These are phyloP conservation scores for Coelastrella sp. DNA, from an alignment of 139 green algal species.

Conservation along the genomic window DNA sequence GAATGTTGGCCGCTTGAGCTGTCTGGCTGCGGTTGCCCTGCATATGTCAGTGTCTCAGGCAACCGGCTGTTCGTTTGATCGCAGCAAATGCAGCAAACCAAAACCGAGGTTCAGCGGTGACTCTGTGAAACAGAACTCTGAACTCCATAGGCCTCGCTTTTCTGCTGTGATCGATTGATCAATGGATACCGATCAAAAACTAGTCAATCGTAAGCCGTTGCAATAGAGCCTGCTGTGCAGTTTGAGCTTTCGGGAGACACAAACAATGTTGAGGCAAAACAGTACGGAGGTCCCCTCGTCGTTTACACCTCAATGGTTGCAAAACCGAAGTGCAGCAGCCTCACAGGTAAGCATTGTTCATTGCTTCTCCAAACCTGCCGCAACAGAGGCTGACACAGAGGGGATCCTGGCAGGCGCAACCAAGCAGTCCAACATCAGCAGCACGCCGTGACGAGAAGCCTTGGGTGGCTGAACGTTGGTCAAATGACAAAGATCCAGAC, in stretches of 20 bases:
- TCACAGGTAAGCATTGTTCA: not conserved
- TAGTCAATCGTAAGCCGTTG: no score
- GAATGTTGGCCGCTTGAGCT: no score
- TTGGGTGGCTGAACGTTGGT: slow-evolving; percentile 35
- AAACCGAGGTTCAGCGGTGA: no score
- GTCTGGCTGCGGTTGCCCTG: no score
- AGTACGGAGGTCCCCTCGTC: slow-evolving; percentile 1
- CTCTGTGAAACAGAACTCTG: no score
- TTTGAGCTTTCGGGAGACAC: not conserved
- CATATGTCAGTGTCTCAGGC: no score
- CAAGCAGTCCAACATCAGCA: slow-evolving; percentile 29
- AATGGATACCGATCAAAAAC: no score
- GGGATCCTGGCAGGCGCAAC: not conserved
- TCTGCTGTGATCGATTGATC: no score
- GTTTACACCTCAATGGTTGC: slow-evolving; percentile 15
- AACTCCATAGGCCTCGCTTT: no score
- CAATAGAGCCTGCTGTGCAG: not conserved
- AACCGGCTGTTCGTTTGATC: no score
- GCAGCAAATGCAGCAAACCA: no score
- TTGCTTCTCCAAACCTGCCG: not conserved
- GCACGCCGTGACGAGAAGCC: slow-evolving; percentile 33
- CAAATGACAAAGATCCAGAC: slow-evolving; percentile 15
- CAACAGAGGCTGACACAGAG: not conserved
- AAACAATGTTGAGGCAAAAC: slow-evolving; percentile 16
- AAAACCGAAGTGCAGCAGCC: not conserved